A percentile compares a stretch with the other conserved stretches of the same genome.
These are phyloP conservation scores for Mycena chlorophos DNA, from an alignment of 768 basidiomycete genomes.

Conservation along the genomic window DNA sequence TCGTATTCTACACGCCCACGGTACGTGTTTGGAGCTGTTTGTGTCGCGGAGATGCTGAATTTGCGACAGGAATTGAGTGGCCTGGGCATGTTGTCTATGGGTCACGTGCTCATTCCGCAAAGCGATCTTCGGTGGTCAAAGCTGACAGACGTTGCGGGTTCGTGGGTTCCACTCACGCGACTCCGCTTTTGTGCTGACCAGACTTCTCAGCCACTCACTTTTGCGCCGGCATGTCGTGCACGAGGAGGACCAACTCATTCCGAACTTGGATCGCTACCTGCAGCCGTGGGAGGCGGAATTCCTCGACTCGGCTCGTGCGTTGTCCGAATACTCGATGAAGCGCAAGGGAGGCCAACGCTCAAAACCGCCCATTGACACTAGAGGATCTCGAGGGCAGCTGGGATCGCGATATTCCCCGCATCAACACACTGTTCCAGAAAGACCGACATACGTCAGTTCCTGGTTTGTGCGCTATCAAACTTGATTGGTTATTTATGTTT, in stretches of 20 bases:
- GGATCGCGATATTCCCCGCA: constrained; percentile 97
- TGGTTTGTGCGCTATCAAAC: background rate
- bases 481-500: constrained; percentile 6
- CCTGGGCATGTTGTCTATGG: constrained; percentile 99
- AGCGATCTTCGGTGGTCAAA: constrained; percentile 97
- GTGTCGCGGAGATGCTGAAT: constrained; percentile 3
- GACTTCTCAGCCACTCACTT: constrained; percentile 83
- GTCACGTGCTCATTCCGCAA: constrained; percentile 97
- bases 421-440: constrained; percentile 99
- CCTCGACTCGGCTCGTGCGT: constrained; percentile 95
- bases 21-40: constrained; percentile 30
- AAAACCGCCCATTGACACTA: constrained; percentile 92
- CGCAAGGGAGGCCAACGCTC: constrained; percentile 98
- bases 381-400: constrained; percentile 98
- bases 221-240: constrained; percentile 98
- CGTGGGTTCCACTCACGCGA: background rate
- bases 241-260: constrained; percentile 92
- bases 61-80: constrained; percentile 81
- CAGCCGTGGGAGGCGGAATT: constrained; percentile 99
- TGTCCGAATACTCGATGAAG: constrained; percentile 99
- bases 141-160: constrained; percentile 92
- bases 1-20: constrained; percentile 95
- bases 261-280: constrained; percentile 94
- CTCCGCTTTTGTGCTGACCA: background rate
- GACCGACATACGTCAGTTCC: constrained; percentile 81